Conservation (phyloP, 2,329 filamentous ascomycete genomes). For the Monilinia aucupariae region DNA sequence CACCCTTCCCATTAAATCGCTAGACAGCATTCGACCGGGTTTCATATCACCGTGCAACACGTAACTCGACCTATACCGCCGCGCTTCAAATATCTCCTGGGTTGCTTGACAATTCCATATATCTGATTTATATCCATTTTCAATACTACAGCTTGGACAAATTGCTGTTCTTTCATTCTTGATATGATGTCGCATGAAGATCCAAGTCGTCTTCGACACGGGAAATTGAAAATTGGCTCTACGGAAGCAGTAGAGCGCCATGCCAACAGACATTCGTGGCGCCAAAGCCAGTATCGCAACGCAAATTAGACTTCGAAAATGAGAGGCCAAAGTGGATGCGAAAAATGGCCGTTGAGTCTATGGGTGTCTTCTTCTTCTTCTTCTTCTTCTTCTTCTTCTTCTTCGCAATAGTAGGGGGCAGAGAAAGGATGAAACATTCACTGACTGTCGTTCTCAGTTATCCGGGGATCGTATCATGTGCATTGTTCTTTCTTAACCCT, state of each 20-base stretch:
- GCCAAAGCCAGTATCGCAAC: conserved; percentile 46
- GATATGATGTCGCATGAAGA: conserved; percentile 19
- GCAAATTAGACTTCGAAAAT: conserved; percentile 51
- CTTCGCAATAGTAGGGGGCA: neutral
- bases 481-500: conserved; percentile 45
- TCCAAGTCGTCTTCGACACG: conserved; percentile 24
- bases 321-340: conserved; percentile 47
- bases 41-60: neutral
- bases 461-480: conserved; percentile 49
- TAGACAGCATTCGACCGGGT: neutral
- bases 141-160: neutral
- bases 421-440: neutral
- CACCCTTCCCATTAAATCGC: conserved; percentile 5
- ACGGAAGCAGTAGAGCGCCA: conserved; percentile 50
- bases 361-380: conserved; percentile 53
- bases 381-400: too few species aligned
- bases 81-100: neutral
- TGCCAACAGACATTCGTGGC: conserved; percentile 44
- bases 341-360: conserved; percentile 51
- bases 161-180: neutral
- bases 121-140: neutral
- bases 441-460: conserved; percentile 30
- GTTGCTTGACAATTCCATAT: neutral
- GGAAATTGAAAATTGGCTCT: conserved; percentile 45
- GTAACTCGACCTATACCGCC: conserved; percentile 6